Evolutionary conservation across 2,329 filamentous ascomycete species (phyloP), one percentile per base, ranked within the genome.

Genomic region (Botrytis hyacinthi): DNA sequence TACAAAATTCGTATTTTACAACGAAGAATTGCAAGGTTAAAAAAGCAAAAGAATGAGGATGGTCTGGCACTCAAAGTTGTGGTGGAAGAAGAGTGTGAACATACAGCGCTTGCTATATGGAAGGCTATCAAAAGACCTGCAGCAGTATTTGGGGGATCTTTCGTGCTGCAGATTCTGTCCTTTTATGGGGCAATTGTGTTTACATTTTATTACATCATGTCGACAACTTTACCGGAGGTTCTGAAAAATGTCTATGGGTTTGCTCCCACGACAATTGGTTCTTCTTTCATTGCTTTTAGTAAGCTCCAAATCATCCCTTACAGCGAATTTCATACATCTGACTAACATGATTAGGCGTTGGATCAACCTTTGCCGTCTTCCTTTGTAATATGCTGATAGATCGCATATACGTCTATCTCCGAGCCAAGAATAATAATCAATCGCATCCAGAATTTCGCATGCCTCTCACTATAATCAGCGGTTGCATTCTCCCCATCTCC

Each of bases 391-490:
- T 79, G 35, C 77, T 80, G 60, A 77, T 80, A 32, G 81, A 82
- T 74, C 67, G 73, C 6, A 74, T 80, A 22, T 80, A 79, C 46
- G 46, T 75, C 48, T 62, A 60, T 10, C 60, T 80, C 4, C 29
- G 68, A 18, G 67, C 73, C 46, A 77, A 75, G 20, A 71, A 73
- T 80, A 32, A 67, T 32, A 66, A 62, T 48, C 72, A 68, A 5
- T 46, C 37, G 22, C 32, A 62, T 4, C 90, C 91, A 0, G 91
- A 93, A 76, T 89, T 87, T 77, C 87, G 90, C n/a, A 83, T 91
- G 0, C 89, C 89, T 0, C 82, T 91, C 4, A 86, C 89, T 80
- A 78, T 88, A 18, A 81, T 86, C 0, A 87, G 86, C 0, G 85
- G 85, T 0, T 61, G 90, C 0, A 73, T 90, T 2, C 59, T 91